Base-by-base conservation (phyloP, 1,284 basidiomycete species). In the Fomitopsis schrenkii region DNA sequence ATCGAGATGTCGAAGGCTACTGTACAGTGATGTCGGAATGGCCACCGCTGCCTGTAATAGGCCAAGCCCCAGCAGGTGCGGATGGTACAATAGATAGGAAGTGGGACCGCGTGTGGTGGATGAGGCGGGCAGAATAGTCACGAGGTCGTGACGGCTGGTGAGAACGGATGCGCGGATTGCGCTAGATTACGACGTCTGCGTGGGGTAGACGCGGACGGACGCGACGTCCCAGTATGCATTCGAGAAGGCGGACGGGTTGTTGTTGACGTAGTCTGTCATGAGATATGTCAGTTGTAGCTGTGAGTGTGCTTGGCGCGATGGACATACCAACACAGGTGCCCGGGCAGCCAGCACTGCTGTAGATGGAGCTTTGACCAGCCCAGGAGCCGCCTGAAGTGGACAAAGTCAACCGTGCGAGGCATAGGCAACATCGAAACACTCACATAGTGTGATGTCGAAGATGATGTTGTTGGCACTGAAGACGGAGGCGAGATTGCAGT, bases 391-490 rank as follows among this genome's bases (percentile, higher is more conserved):
- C 72, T 74, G 42, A 2, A 22, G 45, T 30, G 38, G 26, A n/a
- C 3, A 14, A 54, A 33, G 17, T 41, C 15, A 30, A 60, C 14
- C 14, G 30, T 35, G 45, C n/a, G 19, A 33, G 52, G 17, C 52
- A 35, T 48, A 8, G 42, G 15, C 17, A 33, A 10, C 28, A 41
- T n/a, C 33, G 55, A 19, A 30, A n/a, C 14, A 48, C 66, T 60
- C 45, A 70, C 84, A 78, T 63, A 79, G 74, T 26, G 75, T 79
- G 63, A 81, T 68, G 67, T 88, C 84, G 70, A 88, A 85, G 52
- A 88, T 77, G 64, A 87, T 86, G 60, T 85, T 84, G 66, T 87
- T 80, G 7, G 79, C 71, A 10, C 80, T 81, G 69, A 89, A 86
- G 57, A 82, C 76, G 2, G 74, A 76, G 35, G 70, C 71, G 57